phyloP scores from a whole-genome alignment of 192 early-diverging fungal species.

The Gaertneriomyces sp. region DNA sequence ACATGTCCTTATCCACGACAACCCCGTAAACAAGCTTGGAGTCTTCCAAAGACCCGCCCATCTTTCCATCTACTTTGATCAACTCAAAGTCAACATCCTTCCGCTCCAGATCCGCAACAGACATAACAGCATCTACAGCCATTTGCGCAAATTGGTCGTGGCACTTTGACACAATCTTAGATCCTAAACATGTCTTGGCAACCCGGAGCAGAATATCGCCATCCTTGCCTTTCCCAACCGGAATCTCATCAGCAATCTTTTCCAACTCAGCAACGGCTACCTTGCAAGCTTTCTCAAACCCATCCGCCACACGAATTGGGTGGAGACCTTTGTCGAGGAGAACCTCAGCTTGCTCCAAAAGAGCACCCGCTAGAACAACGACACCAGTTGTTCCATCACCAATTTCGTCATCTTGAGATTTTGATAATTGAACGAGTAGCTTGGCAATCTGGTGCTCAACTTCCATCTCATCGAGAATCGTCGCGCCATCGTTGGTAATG shows the following conservation, averaged over 20 bases:
- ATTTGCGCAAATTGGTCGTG: constrained; percentile 98
- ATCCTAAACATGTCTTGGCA: constrained; percentile 95
- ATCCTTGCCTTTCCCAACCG: constrained; percentile 71
- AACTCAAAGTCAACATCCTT: constrained; percentile 99
- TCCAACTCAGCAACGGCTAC: constrained; percentile 92
- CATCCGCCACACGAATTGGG: constrained; percentile 98
- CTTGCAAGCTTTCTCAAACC: constrained; percentile 94
- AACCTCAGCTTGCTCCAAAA: constrained; percentile 94
- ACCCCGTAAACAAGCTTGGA: constrained; percentile 93
- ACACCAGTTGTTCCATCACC: constrained; percentile 99
- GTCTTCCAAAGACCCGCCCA: constrained; percentile 93
- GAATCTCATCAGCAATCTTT: constrained; percentile 87
- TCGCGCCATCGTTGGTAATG: constrained; percentile 99
- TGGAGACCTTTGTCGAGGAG: constrained; percentile 96
- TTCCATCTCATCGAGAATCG: constrained; percentile 95
- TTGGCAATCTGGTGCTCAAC: constrained; percentile 99
- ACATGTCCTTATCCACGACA: constrained; percentile 99
- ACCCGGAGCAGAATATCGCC: constrained; percentile 84
- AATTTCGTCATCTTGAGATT: constrained; percentile 99
- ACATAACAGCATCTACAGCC: constrained; percentile 95
- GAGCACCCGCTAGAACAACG: constrained; percentile 95
- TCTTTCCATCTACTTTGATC: constrained; percentile 99
- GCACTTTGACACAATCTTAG: constrained; percentile 99
- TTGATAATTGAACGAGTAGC: constrained; percentile 93
- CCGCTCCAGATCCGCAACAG: constrained; percentile 97